Evolutionary conservation across 1,284 basidiomycete genomes (phyloP).

Genomic region (Sphagnurus paluster): DNA sequence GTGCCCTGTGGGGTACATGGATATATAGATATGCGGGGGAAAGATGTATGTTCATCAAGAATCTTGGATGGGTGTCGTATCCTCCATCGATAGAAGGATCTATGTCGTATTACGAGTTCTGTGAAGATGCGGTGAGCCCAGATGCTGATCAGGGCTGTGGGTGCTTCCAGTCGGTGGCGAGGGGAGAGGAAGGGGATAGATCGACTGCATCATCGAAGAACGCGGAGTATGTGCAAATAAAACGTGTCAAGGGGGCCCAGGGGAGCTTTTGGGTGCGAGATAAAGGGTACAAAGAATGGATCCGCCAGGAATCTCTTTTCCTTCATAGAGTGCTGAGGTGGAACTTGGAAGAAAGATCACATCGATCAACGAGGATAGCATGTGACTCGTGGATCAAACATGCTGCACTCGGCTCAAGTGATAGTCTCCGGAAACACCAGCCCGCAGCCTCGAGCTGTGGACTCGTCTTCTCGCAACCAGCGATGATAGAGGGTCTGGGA

Average conservation of each 20-base stretch:
- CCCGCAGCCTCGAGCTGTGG: slow-evolving; percentile 47
- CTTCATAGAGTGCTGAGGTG: slow-evolving; percentile 21
- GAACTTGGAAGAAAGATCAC: slow-evolving; percentile 25
- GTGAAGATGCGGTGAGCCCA: slow-evolving; percentile 9
- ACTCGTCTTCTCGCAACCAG: slow-evolving; percentile 28
- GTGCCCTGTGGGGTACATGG: slow-evolving; percentile 24
- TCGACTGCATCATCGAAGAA: slow-evolving; percentile 23
- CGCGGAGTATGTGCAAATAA: slow-evolving; percentile 22
- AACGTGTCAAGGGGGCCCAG: slow-evolving; percentile 21
- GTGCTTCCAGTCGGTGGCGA: slow-evolving; percentile 12
- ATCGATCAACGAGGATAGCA: slow-evolving; percentile 36
- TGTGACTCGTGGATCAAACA: slow-evolving; percentile 30
- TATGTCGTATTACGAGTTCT: slow-evolving; percentile 18
- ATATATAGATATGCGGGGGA: slow-evolving; percentile 27
- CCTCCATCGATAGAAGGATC: slow-evolving; percentile 36
- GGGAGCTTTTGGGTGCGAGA: slow-evolving; percentile 21
- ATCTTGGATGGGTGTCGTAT: slow-evolving; percentile 36
- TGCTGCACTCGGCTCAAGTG: slow-evolving; percentile 22
- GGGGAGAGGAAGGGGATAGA: slow-evolving; percentile 28
- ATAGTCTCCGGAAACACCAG: slow-evolving; percentile 25
- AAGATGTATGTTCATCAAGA: slow-evolving; percentile 44
- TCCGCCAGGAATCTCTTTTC: slow-evolving; percentile 34
- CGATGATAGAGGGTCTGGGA: slow-evolving; percentile 11
- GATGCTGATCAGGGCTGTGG: background rate
- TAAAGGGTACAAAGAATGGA: slow-evolving; percentile 17